Evolutionary conservation across 2,329 filamentous ascomycete genomes (phyloP), one percentile per base, ranked within the genome.

Genomic region (Phialophora expanda): DNA sequence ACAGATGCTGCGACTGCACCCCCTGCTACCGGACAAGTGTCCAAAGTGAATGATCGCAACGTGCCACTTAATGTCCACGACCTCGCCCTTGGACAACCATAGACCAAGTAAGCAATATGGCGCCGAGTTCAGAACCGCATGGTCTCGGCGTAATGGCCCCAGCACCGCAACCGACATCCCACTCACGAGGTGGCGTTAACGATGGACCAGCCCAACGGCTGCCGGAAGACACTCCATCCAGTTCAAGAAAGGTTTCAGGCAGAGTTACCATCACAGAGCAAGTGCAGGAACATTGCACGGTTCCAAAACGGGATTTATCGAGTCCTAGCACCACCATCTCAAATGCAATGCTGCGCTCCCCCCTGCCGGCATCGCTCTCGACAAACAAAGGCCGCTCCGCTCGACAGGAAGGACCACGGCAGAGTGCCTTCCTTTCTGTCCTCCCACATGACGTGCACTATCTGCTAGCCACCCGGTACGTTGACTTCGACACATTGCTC

Each of bases 401-500:
- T 4, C 58, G 30, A 2, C n/a, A n/a, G 32, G 24, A 30, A 41
- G 41, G n/a, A 30, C 11, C 20, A 8, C 61, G 59, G 20, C 48
- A 54, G 48, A 55, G 56, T 58, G 58, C 62, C n/a, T 67, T 69
- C 44, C 53, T 69, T 38, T 41, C 62, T 6, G 53, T 66, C 32
- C 32, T 69, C 17, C 62, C 67, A 34, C 34, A 57, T n/a, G 64
- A 69, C 50, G 11, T 69, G 20, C 67, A 69, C 51, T 61, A 66
- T 44, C 38, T 65, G 28, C 30, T 69, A 7, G 67, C 61, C 28
- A 61, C 59, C 3, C 22, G 46, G 9, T 66, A 66, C 51, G 38
- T 70, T 17, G 61, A 66, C 41, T 70, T 68, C 22, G 65, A 70
- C 50, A 64, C 64, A 11, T 41, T 70, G 28, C 66, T 70, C 53